Evolutionary conservation across 352 stramenopile species (phyloP), one percentile per base, ranked within the genome.

Genomic region (Globisporangium cystogenes): DNA sequence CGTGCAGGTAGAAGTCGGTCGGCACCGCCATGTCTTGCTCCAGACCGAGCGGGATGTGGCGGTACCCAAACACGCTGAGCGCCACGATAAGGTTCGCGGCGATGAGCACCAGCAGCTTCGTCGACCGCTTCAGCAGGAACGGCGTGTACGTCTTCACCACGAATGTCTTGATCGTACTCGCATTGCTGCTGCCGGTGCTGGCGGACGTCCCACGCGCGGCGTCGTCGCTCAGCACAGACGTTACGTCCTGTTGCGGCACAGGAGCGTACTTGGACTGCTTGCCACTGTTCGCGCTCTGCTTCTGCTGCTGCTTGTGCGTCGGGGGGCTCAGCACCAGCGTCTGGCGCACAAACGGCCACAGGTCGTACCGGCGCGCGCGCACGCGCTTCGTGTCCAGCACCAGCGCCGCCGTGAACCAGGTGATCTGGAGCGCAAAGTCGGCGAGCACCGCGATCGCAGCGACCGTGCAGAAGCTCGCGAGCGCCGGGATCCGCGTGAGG

Each of bases 11-110:
- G 42, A 91, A 95, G 47, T 96, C 82, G 0, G 77, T 82, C 7
- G 88, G 88, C 14, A 95, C 77, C 0, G 86, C 88, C 48, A 96
- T 70, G 53, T 94, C 79, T 67, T 95, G 88, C 51, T 95, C 82
- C 4, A 97, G 72, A 5, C 88, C 88, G 27, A 97, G 69, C 21
- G 71, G 73, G n/a, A 96, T 65, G n/a, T 87, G 62, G 0, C 51
- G 64, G 2, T 75, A 76, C 11, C 77, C 84, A 26, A 87, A 67
- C 14, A 70, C 53, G 53, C 86, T 92, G 0, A 88, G 51, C 3
- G 55, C 55, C 16, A 82, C 20, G 12, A 78, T 43, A 27, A 44
- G 57, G 4, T 73, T 41, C 6, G 66, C 59, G 8, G 57, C 56
- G 4, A 85, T 48, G 26, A 93, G 61, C 33, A 93, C 80, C 24